phyloP scores from a whole-genome alignment of 805 yeast species.

The Kazachstania africana region DNA sequence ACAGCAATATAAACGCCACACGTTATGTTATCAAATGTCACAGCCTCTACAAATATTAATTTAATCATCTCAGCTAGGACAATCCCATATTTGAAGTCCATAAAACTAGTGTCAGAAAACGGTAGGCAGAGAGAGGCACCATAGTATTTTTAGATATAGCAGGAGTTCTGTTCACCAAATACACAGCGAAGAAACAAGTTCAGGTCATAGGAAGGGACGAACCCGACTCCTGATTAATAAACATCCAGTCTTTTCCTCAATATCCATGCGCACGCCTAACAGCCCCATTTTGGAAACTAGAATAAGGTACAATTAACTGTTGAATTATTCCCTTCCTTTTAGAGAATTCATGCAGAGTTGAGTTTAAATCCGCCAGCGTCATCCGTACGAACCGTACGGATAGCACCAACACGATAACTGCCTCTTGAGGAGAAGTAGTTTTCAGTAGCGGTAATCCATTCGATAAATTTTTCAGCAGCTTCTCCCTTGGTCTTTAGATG shows the following conservation, averaged over 20 bases:
- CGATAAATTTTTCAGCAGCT: not conserved
- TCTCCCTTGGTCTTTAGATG: slow-evolving; percentile 6
- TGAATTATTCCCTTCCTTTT: slow-evolving; percentile 4
- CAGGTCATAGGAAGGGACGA: no score
- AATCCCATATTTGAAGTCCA: no score
- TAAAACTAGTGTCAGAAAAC: no score
- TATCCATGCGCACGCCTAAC: slow-evolving; percentile 7
- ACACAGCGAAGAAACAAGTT: slow-evolving; percentile 7
- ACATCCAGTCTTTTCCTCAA: slow-evolving; percentile 4
- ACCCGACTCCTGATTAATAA: slow-evolving; percentile 4
- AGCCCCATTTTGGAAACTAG: slow-evolving; percentile 10
- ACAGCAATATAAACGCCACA: no score
- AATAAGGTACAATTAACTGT: slow-evolving; percentile 6
- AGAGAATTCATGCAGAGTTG: not conserved
- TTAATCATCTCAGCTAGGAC: no score
- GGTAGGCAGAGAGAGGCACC: no score
- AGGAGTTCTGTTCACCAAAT: slow-evolving; percentile 6
- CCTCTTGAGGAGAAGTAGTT: not conserved
- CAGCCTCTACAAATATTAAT: no score
- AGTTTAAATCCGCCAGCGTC: no score
- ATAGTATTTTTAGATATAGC: no score
- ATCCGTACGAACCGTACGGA: no score
- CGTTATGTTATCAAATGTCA: no score
- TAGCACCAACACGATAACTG: no score
- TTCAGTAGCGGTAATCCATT: not conserved